Evolutionary conservation across 306 rosid species (phyloP).

Genomic region (Leucaena leucocephala): DNA sequence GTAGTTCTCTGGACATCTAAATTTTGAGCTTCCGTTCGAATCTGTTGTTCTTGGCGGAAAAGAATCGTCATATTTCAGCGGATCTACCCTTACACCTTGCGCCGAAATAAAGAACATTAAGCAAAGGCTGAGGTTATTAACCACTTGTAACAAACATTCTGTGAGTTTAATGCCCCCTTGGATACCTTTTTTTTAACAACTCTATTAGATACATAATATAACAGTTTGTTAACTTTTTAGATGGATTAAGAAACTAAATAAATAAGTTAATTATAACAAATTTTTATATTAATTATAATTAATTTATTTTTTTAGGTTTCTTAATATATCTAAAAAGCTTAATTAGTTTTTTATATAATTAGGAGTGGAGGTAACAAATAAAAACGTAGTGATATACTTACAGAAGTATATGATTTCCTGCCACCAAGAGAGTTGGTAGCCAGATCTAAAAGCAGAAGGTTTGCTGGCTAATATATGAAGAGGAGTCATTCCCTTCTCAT

Average conservation of each 20-base stretch:
- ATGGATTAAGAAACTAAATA: too few relatives aligned
- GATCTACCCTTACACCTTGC: background rate
- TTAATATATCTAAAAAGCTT: too few relatives aligned
- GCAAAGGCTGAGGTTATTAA: background rate
- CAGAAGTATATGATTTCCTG: slow-evolving; percentile 10
- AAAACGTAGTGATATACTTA: slow-evolving; percentile 4
- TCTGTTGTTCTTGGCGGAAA: too few relatives aligned
- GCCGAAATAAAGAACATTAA: background rate
- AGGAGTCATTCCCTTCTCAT: slow-evolving; percentile 15
- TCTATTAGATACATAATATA: too few relatives aligned
- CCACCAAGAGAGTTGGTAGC: slow-evolving; percentile 22
- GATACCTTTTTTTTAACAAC: too few relatives aligned
- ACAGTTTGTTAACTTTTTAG: too few relatives aligned
- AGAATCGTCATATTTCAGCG: background rate
- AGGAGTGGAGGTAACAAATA: too few relatives aligned
- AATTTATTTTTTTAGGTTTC: too few relatives aligned
- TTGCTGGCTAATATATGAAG: slow-evolving; percentile 37
- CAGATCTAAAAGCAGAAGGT: slow-evolving; percentile 34
- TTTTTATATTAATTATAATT: too few relatives aligned
- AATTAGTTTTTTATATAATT: too few relatives aligned
- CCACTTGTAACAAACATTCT: background rate
- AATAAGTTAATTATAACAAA: too few relatives aligned
- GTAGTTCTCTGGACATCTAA: background rate
- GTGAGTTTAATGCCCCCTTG: background rate
- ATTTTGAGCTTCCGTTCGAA: background rate